Percentiles rank a stretch among this genome's conserved stretches.
phyloP scores from a whole-genome alignment of 2,329 filamentous ascomycete species.

The Paecilomyces formosus region DNA sequence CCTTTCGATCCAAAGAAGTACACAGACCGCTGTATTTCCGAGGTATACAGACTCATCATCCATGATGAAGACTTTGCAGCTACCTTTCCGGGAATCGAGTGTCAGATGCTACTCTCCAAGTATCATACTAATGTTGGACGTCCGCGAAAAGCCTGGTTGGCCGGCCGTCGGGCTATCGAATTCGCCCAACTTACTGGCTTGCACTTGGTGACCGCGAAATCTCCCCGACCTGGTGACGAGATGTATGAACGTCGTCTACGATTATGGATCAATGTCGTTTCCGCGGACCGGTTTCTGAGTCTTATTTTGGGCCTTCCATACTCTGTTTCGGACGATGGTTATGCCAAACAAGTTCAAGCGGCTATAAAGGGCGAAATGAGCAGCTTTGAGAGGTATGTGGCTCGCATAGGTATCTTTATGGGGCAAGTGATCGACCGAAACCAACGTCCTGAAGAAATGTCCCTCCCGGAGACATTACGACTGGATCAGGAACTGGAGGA shows the following conservation, averaged over 20 bases:
- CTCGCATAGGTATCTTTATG: slow-evolving; percentile 25
- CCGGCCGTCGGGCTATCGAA: slow-evolving; percentile 44
- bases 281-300: slow-evolving; percentile 44
- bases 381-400: slow-evolving; percentile 19
- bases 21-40: slow-evolving; percentile 39
- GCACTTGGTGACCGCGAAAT: slow-evolving; percentile 27
- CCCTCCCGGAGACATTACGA: slow-evolving; percentile 31
- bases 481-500: slow-evolving; percentile 36
- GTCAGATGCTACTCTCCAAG: slow-evolving; percentile 44
- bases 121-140: slow-evolving; percentile 49
- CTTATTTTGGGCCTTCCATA: slow-evolving; percentile 49
- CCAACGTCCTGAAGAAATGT: slow-evolving; percentile 24
- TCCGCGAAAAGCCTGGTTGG: slow-evolving; percentile 49
- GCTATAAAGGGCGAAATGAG: slow-evolving; percentile 10
- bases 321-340: slow-evolving; percentile 25
- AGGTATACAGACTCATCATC: slow-evolving; percentile 42
- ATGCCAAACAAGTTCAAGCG: slow-evolving; percentile 20
- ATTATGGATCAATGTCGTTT: slow-evolving; percentile 35
- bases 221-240: slow-evolving; percentile 14
- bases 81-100: slow-evolving; percentile 48
- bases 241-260: slow-evolving; percentile 24
- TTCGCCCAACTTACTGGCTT: slow-evolving; percentile 47
- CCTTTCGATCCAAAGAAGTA: slow-evolving; percentile 36
- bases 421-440: slow-evolving; percentile 37
- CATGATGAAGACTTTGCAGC: slow-evolving; percentile 44